These are phyloP conservation scores for Colletotrichum liriopes DNA, from an alignment of 2,329 filamentous ascomycete genomes.

Conservation along the genomic window DNA sequence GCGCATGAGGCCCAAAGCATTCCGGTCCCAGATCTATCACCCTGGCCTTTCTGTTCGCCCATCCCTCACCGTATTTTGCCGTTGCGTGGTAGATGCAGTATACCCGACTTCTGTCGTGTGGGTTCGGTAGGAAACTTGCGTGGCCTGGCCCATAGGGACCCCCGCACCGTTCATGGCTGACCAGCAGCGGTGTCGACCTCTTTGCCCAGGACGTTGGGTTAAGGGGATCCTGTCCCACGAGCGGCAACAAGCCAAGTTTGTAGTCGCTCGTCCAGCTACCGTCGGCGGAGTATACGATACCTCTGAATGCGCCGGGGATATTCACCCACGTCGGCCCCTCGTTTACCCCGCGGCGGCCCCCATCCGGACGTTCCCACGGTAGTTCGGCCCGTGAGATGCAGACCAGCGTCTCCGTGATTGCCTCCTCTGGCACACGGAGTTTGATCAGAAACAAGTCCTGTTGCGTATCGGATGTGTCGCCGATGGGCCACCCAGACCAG, in stretches of 20 bases:
- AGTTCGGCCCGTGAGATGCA: conserved; percentile 67
- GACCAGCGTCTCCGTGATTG: conserved; percentile 59
- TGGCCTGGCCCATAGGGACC: conserved; percentile 72
- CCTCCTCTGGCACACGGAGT: conserved; percentile 56
- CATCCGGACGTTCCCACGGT: conserved; percentile 62
- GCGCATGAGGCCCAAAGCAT: conserved; percentile 40
- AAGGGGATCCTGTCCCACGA: conserved; percentile 66
- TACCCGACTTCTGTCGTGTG: conserved; percentile 65
- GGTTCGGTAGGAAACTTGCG: conserved; percentile 72
- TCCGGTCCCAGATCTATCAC: conserved; percentile 41
- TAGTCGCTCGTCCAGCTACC: conserved; percentile 72
- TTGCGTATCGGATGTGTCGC: conserved; percentile 50
- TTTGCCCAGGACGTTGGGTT: conserved; percentile 65
- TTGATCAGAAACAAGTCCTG: conserved; percentile 48
- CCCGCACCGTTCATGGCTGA: conserved; percentile 59
- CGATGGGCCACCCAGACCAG: conserved; percentile 59
- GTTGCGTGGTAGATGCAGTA: conserved; percentile 73
- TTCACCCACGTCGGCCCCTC: conserved; percentile 71
- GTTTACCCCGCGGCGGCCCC: conserved; percentile 65
- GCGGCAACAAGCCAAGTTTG: conserved; percentile 68
- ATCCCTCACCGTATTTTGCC: conserved; percentile 51
- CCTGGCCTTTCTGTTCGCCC: conserved; percentile 45
- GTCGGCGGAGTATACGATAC: conserved; percentile 68
- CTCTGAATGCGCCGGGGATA: conserved; percentile 64
- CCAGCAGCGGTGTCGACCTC: conserved; percentile 64